phyloP scores from a whole-genome alignment of 164 flowering plant genomes.

The Malania oleifera region DNA sequence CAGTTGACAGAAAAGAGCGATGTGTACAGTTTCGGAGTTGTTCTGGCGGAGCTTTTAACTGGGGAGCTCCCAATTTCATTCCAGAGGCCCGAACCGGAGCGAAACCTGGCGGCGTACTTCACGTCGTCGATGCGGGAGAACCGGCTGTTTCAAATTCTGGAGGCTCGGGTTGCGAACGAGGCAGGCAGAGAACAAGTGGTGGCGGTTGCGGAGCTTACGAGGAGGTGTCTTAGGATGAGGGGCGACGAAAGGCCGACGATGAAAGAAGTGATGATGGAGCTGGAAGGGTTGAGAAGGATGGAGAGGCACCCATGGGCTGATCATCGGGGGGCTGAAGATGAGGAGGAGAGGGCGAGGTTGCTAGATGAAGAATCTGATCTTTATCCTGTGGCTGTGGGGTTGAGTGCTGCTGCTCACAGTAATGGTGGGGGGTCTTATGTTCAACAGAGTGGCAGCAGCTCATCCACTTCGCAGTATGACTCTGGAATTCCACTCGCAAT shows the following conservation, averaged over 20 bases:
- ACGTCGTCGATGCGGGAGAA: constrained; percentile 14
- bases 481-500: too few species aligned
- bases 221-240: constrained; percentile 10
- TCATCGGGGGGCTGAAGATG: not conserved
- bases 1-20: constrained; percentile 26
- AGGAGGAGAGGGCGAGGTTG: not conserved
- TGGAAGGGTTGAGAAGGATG: constrained; percentile 16
- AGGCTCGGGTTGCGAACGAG: constrained; percentile 14
- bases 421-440: too few species aligned
- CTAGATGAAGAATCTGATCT: too few species aligned
- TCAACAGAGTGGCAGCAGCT: too few species aligned
- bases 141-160: constrained; percentile 18
- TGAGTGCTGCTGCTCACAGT: too few species aligned
- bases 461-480: too few species aligned
- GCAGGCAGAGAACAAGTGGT: constrained; percentile 17
- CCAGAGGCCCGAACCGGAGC: constrained; percentile 12
- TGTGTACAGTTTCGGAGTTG: constrained; percentile 32
- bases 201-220: constrained; percentile 11
- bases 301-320: too few species aligned
- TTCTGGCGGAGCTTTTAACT: constrained; percentile 23
- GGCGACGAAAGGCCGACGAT: constrained; percentile 19
- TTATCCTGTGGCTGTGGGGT: too few species aligned
- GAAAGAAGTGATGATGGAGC: constrained; percentile 17
- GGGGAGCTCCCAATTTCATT: constrained; percentile 17
- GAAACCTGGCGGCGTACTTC: constrained; percentile 16